Base-by-base conservation (phyloP, 768 basidiomycete genomes). In the Podaxis sp. region DNA sequence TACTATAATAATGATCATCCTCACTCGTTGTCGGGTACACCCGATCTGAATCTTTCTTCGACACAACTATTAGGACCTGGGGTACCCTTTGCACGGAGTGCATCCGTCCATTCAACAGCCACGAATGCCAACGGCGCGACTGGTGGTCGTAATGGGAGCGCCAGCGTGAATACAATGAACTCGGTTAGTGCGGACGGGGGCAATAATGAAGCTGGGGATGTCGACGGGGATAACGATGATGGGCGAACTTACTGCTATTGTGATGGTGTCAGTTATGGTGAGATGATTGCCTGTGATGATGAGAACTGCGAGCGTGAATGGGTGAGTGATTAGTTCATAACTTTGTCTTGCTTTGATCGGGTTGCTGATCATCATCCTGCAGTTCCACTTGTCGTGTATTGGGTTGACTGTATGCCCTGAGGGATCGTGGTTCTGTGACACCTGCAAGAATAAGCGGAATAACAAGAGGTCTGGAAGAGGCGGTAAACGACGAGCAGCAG, bases 211-310 rank as follows among this genome's bases (percentile, higher is more conserved):
- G 80, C 75, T 1, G 84, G 81, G 42, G 86, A 80, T 15, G 81
- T 76, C 0, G 83, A 81, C 38, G 89, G 77, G 4, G 85, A 84
- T 51, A 82, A 76, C 11, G 91, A 88, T 46, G 90, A 82, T 69
- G 79, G 83, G 57, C 84, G 80, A 68, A 82, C 83, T 13, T 96
- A 98, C 71, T 98, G 95, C 75, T 82, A 88, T 79, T 98, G 95
- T 74, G 82, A 92, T 67, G 80, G 89, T 17, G 82, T 87, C 64
- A 94, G 92, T 70, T 95, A 89, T 68, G 95, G 95, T 40, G 90
- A 95, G 77, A 96, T 97, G 95, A 92, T 97, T 68, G 95, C 88
- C 24, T 97, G 95, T 73, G 95, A 97, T 73, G 92, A 88, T 68
- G 77, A 79, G 17, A 80, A 82, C 51, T 96, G 95, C 76, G 86